phyloP scores from a whole-genome alignment of 2,329 filamentous ascomycete species.

The Xylaria sp. region DNA sequence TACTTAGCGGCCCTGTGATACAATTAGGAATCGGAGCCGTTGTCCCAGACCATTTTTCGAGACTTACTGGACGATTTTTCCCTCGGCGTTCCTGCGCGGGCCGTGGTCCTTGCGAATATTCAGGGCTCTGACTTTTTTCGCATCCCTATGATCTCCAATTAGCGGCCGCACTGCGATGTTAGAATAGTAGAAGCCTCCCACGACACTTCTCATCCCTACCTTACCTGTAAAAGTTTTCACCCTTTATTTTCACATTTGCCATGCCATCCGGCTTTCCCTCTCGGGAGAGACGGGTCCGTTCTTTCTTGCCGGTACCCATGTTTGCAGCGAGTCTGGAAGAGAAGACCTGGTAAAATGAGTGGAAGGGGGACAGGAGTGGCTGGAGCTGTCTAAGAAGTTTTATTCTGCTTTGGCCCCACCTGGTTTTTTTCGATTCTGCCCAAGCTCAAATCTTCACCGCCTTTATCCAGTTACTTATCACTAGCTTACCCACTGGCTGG shows the following conservation, averaged over 20 bases:
- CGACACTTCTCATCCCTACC: constrained; percentile 21
- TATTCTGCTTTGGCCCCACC: constrained; percentile 32
- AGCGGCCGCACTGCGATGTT: neutral
- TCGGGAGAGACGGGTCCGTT: constrained; percentile 81
- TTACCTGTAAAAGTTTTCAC: constrained; percentile 89
- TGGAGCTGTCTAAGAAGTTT: constrained; percentile 28
- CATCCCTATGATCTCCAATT: constrained; percentile 51
- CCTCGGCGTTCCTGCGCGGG: constrained; percentile 81
- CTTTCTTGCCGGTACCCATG: constrained; percentile 95
- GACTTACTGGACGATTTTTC: constrained; percentile 77
- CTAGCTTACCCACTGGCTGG: no score
- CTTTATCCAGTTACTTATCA: constrained; percentile 3
- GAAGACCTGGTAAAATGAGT: constrained; percentile 37
- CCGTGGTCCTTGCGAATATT: constrained; percentile 93
- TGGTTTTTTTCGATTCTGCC: constrained; percentile 35
- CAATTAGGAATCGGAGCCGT: constrained; percentile 10
- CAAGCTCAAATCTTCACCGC: constrained; percentile 34
- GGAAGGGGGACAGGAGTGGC: constrained; percentile 11
- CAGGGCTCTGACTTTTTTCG: constrained; percentile 88
- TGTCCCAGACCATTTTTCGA: neutral
- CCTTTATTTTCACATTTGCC: constrained; percentile 91
- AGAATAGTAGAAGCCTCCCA: constrained; percentile 9
- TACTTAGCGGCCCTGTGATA: constrained; percentile 72
- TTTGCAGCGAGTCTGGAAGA: constrained; percentile 35
- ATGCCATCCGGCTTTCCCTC: constrained; percentile 88